Percentiles rank a stretch among this genome's conserved stretches.
These are phyloP conservation scores for Epichloe sp. DNA, from an alignment of 2,329 filamentous ascomycete genomes.

Conservation along the genomic window DNA sequence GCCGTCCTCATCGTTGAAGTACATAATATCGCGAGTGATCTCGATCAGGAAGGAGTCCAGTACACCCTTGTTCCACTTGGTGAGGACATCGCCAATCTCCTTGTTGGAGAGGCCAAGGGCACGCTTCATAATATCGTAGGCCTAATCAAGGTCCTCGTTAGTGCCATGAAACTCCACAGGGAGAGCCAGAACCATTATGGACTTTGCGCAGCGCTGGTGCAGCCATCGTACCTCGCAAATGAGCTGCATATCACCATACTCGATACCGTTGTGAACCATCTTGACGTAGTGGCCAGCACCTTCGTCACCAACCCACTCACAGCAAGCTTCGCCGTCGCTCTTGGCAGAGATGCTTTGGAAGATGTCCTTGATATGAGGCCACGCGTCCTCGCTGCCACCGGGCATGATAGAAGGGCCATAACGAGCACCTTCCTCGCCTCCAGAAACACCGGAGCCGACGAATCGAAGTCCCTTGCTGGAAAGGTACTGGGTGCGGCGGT, in stretches of 20 bases:
- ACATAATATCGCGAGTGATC: constrained; percentile 97
- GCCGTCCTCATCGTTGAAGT: constrained; percentile 93
- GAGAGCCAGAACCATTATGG: not conserved
- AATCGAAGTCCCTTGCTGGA: constrained; percentile 79
- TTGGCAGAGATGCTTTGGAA: constrained; percentile 97
- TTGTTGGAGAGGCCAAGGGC: constrained; percentile 78
- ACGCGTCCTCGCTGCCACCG: constrained; percentile 94
- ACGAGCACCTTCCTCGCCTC: constrained; percentile 97
- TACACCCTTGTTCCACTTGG: constrained; percentile 97
- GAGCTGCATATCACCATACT: constrained; percentile 99
- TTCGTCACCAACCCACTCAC: constrained; percentile 99
- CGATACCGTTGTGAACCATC: constrained; percentile 99
- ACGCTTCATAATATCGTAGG: constrained; percentile 99
- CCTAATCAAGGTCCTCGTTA: constrained; percentile 36
- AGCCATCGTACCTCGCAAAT: constrained; percentile 73
- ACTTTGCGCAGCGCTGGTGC: not conserved
- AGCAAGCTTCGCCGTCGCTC: constrained; percentile 94
- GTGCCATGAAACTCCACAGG: not conserved
- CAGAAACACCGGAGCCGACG: constrained; percentile 93
- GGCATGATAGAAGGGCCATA: constrained; percentile 98
- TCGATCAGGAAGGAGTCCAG: constrained; percentile 98
- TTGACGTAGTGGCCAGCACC: constrained; percentile 99
- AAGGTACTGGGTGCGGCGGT: constrained; percentile 90
- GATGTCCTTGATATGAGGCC: constrained; percentile 97
- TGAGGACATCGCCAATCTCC: constrained; percentile 91